These are phyloP conservation scores for Fonsecaea erecta DNA, from an alignment of 2,329 filamentous ascomycete species.

Conservation along the genomic window DNA sequence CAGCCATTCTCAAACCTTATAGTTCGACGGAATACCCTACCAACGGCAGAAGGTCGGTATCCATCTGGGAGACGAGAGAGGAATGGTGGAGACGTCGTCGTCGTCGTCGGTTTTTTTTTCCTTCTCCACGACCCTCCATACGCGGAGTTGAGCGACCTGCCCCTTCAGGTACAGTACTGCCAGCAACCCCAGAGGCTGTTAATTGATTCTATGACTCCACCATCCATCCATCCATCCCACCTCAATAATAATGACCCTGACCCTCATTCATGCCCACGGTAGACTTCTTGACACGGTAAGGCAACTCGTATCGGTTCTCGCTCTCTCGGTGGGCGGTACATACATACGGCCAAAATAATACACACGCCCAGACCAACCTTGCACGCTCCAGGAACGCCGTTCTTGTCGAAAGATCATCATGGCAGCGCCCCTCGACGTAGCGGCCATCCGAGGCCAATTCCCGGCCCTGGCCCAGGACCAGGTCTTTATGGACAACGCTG, in stretches of 20 bases:
- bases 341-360: neutral
- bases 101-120: no score
- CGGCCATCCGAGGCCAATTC: constrained; percentile 64
- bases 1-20: neutral
- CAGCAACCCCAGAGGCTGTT: no score
- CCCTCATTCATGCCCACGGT: neutral
- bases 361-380: no score
- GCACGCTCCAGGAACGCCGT: no score
- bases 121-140: neutral
- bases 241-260: no score
- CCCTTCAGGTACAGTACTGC: constrained; percentile 1
- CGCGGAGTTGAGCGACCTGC: neutral
- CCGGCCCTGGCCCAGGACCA: constrained; percentile 70
- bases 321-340: neutral
- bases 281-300: neutral
- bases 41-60: no score
- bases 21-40: neutral
- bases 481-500: constrained; percentile 78
- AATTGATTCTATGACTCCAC: no score
- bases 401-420: constrained; percentile 22
- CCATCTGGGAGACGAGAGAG: neutral
- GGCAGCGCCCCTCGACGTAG: constrained; percentile 57
- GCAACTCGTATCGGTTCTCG: neutral
- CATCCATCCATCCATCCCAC: neutral
- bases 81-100: neutral